Percentiles rank a stretch among this genome's conserved stretches.
Conservation (phyloP, 2,329 filamentous ascomycete genomes). For the Colletotrichum liriopes region DNA sequence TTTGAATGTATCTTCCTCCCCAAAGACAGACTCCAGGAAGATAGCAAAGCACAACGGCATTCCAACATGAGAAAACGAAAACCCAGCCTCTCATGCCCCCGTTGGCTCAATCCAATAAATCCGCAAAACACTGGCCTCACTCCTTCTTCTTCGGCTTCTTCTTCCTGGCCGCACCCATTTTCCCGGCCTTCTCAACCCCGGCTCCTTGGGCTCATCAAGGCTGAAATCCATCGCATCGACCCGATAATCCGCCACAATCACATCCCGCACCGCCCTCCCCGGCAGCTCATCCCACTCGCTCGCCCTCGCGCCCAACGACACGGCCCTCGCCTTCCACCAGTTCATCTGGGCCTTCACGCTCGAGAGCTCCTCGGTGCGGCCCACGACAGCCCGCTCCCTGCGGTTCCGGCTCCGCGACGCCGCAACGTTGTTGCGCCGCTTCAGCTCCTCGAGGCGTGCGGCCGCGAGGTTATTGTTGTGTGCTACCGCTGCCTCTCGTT, state of each 20-base stretch:
- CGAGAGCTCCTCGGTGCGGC: slow-evolving; percentile 49
- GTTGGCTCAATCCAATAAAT: background rate
- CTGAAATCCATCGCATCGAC: slow-evolving; percentile 10
- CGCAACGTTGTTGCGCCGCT: slow-evolving; percentile 56
- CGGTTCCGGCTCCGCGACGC: slow-evolving; percentile 54
- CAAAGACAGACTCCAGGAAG: background rate
- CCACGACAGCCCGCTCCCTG: slow-evolving; percentile 22
- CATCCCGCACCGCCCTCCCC: slow-evolving; percentile 1
- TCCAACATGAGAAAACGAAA: background rate
- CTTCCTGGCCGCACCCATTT: background rate
- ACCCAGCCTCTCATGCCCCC: background rate
- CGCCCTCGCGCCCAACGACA: background rate
- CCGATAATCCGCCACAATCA: slow-evolving; percentile 1
- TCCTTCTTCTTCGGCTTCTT: background rate
- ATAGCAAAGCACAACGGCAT: background rate
- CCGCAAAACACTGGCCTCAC: background rate
- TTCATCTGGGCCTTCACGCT: slow-evolving; percentile 38
- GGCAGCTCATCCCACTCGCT: slow-evolving; percentile 6
- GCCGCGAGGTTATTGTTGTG: slow-evolving; percentile 50
- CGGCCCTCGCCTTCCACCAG: slow-evolving; percentile 14
- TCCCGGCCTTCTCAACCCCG: background rate
- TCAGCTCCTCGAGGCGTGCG: slow-evolving; percentile 48
- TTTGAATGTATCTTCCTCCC: background rate
- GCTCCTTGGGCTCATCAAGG: background rate
- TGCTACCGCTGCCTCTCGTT: slow-evolving; percentile 19